Evolutionary conservation across 495 filamentous ascomycete genomes (phyloP).

Genomic region (Aspergillus indologenus): DNA sequence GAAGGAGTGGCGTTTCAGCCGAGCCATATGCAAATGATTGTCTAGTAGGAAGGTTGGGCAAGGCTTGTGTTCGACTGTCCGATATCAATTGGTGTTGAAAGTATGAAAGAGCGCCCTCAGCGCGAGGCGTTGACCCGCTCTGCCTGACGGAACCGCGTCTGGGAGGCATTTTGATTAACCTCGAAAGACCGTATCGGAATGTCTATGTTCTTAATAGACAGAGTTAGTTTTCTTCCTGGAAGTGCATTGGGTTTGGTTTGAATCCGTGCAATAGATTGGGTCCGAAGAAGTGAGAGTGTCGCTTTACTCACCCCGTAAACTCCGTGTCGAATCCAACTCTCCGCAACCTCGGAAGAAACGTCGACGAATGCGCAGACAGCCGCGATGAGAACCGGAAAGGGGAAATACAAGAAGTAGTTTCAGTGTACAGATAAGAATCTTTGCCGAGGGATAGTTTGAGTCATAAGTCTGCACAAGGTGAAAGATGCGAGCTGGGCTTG

Average conservation of each 20-base stretch:
- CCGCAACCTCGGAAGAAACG: neutral
- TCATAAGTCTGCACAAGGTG: neutral
- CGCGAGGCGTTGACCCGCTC: constrained; percentile 8
- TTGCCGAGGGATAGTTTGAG: neutral
- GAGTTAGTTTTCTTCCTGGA: neutral
- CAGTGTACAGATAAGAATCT: neutral
- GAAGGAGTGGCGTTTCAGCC: constrained; percentile 25
- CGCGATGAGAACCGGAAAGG: neutral
- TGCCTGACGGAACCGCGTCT: constrained; percentile 22
- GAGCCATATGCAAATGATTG: constrained; percentile 38
- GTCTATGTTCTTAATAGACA: neutral
- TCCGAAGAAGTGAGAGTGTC: neutral
- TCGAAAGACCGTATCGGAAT: neutral
- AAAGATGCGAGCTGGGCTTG: neutral
- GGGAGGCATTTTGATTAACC: constrained; percentile 23
- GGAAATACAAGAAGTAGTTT: neutral
- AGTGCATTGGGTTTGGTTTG: neutral
- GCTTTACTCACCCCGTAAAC: neutral
- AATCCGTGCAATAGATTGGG: neutral
- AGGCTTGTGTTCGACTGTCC: constrained; percentile 11
- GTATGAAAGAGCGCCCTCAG: constrained; percentile 15
- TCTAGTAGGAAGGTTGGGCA: constrained; percentile 31
- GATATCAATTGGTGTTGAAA: constrained; percentile 15
- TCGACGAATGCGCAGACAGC: neutral
- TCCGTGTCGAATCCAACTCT: neutral